phyloP scores from a whole-genome alignment of 495 filamentous ascomycete genomes.

The Cryomyces minteri region DNA sequence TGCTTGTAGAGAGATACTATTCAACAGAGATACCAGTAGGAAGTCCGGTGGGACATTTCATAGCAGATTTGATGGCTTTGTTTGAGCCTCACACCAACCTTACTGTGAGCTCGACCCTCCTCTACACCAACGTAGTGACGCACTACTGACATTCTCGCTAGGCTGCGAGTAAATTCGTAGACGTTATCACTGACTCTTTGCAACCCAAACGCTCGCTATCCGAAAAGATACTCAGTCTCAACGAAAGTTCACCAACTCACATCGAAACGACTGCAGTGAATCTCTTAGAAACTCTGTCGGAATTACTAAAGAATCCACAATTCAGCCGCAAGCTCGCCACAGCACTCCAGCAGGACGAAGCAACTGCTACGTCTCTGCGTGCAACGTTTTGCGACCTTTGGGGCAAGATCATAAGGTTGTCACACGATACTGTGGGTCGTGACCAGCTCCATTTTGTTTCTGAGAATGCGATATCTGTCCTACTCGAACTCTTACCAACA shows the following conservation, averaged over 20 bases:
- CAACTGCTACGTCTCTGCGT: slow-evolving; percentile 3
- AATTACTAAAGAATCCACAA: slow-evolving; percentile 32
- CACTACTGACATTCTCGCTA: slow-evolving; percentile 3
- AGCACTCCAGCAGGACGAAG: slow-evolving; percentile 3
- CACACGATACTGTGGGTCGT: slow-evolving; percentile 2
- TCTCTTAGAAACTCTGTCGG: slow-evolving; percentile 39
- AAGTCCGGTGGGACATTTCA: slow-evolving; percentile 31
- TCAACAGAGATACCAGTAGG: slow-evolving; percentile 18
- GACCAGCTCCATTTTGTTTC: slow-evolving; percentile 35
- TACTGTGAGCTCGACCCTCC: slow-evolving; percentile 11
- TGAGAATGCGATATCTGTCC: slow-evolving; percentile 47
- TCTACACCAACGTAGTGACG: not conserved
- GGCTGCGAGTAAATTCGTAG: slow-evolving; percentile 32
- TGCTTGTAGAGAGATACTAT: slow-evolving; percentile 49
- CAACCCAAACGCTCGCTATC: slow-evolving; percentile 53
- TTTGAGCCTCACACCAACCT: slow-evolving; percentile 40
- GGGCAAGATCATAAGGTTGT: slow-evolving; percentile 27
- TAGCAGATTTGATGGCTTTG: slow-evolving; percentile 31
- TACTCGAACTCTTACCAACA: slow-evolving; percentile 64
- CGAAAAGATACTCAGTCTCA: slow-evolving; percentile 42
- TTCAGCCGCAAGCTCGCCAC: slow-evolving; percentile 9
- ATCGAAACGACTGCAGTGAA: slow-evolving; percentile 38
- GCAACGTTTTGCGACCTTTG: slow-evolving; percentile 27
- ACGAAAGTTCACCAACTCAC: slow-evolving; percentile 41
- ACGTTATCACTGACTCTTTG: slow-evolving; percentile 51